Evolutionary conservation across 1,139 yeast species (phyloP), one percentile per base, ranked within the genome.

Genomic region (Protomyces lactucae-debilis): DNA sequence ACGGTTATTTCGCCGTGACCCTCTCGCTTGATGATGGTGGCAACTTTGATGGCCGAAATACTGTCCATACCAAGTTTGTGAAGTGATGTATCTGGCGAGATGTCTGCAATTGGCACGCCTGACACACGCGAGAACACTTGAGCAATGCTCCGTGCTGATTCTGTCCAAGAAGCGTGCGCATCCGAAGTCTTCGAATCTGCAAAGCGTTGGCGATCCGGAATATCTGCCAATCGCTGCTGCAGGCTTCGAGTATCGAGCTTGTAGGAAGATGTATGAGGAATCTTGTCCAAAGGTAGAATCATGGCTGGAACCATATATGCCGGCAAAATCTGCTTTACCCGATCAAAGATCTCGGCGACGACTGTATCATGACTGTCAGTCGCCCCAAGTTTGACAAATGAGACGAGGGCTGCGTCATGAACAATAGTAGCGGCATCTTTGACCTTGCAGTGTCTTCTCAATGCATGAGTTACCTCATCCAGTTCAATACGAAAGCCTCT

Each of bases 401-500:
- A 52, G 3, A 52, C 52, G 14, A 59, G 37, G 10, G 48, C 35
- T 4, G 45, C 14, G 16, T 51, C 66, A n/a, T 48, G 52, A 18
- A 57, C 60, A 28, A 66, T 55, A 12, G 64, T 64, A 14, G 60
- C 52, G 21, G 60, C 64, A 16, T 68, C 69, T 8, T 25, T 12
- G 14, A 68, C 66, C 3, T 52, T 55, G 12, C 52, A 18, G 25
- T 35, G 52, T 21, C 28, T 16, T 28, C 36, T 28, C 9, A 63
- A n/a, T 5, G 21, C 52, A 6, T 45, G 48, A 14, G 65, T 70
- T 12, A 70, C 68, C 52, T 70, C 72, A 4, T 67, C 71, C 0
- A 70, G 67, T 57, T 70, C 72, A 21, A 70, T 65, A 6, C 72
- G 64, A 37, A 68, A 71, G 14, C 72, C 72, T 14, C 71, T 67